Conservation (phyloP, 2,329 filamentous ascomycete species). For the Emericellopsis cladophorae region DNA sequence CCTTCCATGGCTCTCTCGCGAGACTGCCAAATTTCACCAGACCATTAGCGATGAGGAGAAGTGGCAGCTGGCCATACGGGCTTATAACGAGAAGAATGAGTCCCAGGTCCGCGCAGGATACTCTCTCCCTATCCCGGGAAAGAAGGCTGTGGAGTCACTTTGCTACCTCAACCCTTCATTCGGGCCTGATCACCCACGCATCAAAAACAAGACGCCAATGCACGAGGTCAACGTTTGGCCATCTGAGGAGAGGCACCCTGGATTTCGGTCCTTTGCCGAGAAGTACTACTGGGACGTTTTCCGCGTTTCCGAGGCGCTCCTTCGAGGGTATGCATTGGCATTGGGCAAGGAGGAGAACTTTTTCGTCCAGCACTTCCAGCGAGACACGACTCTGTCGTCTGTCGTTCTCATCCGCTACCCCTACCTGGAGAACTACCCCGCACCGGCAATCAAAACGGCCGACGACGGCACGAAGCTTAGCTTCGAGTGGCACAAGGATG, state of each 20-base stretch:
- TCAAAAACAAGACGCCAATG: slow-evolving; percentile 3
- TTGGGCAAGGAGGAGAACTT: slow-evolving; percentile 4
- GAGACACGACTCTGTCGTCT: slow-evolving; percentile 4
- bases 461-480: slow-evolving; percentile 6
- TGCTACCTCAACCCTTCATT: slow-evolving; percentile 2
- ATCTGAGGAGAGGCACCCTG: slow-evolving; percentile 3
- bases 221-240: slow-evolving; percentile 6
- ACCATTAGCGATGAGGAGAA: slow-evolving; percentile 4
- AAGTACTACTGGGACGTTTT: slow-evolving; percentile 5
- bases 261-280: slow-evolving; percentile 5
- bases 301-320: slow-evolving; percentile 2
- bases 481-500: slow-evolving; percentile 6
- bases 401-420: slow-evolving; percentile 6
- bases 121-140: slow-evolving; percentile 1
- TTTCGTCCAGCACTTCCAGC: slow-evolving; percentile 4
- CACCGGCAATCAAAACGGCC: slow-evolving; percentile 5
- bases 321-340: slow-evolving; percentile 5
- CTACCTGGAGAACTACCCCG: slow-evolving; percentile 5
- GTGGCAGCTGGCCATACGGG: slow-evolving; percentile 4
- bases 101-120: slow-evolving; percentile 4
- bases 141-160: slow-evolving; percentile 2
- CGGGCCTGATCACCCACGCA: slow-evolving; percentile 2
- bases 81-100: slow-evolving; percentile 4
- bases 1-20: slow-evolving; percentile 2
- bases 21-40: slow-evolving; percentile 4